Percentiles rank a stretch among this genome's conserved stretches.
Evolutionary conservation across 208 protist species (phyloP).

Genomic region (Novymonas esmeraldas): DNA sequence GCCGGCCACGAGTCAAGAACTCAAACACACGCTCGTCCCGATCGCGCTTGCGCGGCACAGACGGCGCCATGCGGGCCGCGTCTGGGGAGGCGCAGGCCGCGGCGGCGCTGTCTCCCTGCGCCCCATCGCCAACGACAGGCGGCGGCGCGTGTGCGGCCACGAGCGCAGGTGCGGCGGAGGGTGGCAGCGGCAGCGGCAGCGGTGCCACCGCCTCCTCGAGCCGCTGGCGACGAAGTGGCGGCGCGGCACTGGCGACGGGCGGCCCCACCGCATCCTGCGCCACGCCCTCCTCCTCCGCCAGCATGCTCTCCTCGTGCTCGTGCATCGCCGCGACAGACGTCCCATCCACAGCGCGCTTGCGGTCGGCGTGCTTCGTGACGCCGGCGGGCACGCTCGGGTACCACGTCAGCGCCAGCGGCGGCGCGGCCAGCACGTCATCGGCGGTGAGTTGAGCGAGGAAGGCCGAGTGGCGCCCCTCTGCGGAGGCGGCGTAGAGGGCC

Average conservation of each 20-base stretch:
- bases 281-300: conserved; percentile 18
- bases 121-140: no score
- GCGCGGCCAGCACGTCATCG: conserved; percentile 38
- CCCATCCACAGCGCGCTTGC: conserved; percentile 20
- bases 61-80: neutral
- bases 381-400: conserved; percentile 22
- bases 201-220: neutral
- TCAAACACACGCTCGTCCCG: conserved; percentile 39
- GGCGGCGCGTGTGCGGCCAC: neutral
- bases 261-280: neutral
- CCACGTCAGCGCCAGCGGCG: conserved; percentile 48
- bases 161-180: neutral
- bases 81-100: neutral
- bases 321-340: neutral
- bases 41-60: conserved; percentile 18
- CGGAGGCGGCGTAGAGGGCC: conserved; percentile 24
- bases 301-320: conserved; percentile 6
- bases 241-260: neutral
- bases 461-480: conserved; percentile 10
- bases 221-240: conserved; percentile 8
- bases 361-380: conserved; percentile 14
- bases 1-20: conserved; percentile 21
- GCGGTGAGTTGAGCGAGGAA: conserved; percentile 34
- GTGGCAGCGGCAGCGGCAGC: neutral
- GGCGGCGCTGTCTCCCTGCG: neutral